phyloP scores from a whole-genome alignment of 139 green algal species.

The Ostreobium quekettii region DNA sequence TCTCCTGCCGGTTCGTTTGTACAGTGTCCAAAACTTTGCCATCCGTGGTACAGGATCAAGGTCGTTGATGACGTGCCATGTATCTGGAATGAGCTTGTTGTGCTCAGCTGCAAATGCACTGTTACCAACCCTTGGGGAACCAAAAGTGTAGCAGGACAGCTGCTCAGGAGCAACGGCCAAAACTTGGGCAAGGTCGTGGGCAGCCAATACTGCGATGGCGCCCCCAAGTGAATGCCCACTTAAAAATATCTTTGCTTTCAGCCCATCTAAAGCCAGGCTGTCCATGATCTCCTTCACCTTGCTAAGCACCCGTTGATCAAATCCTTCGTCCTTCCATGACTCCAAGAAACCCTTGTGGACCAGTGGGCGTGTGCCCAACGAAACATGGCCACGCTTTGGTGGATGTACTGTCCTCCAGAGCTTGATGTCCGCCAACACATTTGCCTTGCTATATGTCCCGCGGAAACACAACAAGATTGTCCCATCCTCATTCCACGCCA shows the following conservation, averaged over 20 bases:
- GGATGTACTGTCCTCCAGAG: conserved; percentile 3
- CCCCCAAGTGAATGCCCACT: conserved; percentile 16
- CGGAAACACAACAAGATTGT: conserved; percentile 9
- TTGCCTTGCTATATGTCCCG: conserved; percentile 8
- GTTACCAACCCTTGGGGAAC: conserved; percentile 41
- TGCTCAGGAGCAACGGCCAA: neutral
- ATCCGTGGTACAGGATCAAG: conserved; percentile 30
- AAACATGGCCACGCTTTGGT: neutral
- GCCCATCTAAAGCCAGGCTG: neutral
- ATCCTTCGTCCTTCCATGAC: conserved; percentile 5
- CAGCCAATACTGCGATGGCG: conserved; percentile 8
- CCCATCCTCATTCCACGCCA: conserved; percentile 4
- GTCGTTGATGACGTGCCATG: conserved; percentile 58
- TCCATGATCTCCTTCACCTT: neutral
- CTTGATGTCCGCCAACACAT: conserved; percentile 10
- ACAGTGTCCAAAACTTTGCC: conserved; percentile 35
- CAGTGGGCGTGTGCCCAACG: conserved; percentile 2
- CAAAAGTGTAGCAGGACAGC: conserved; percentile 41
- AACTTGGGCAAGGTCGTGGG: neutral
- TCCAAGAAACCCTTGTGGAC: conserved; percentile 18
- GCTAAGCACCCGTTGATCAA: conserved; percentile 5
- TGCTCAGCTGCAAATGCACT: conserved; percentile 36
- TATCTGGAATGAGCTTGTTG: conserved; percentile 34
- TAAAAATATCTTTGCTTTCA: neutral
- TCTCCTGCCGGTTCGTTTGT: conserved; percentile 43